A percentile compares a stretch with the other conserved stretches of the same genome.
Evolutionary conservation across 176 grass and related monocot genomes (phyloP).

Genomic region (Bromus sterilis): DNA sequence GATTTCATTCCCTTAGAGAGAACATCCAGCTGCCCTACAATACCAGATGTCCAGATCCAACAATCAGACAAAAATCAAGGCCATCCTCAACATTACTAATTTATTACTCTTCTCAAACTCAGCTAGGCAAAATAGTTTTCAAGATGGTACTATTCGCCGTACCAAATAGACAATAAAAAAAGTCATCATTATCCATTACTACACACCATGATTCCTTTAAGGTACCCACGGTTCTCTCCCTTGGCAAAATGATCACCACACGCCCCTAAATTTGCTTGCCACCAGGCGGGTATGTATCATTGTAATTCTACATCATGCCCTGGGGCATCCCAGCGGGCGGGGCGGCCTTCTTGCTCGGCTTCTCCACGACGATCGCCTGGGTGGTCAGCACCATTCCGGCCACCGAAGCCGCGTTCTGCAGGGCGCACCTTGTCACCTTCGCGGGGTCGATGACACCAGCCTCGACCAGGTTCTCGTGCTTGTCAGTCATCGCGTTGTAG

Average conservation of each 20-base stretch:
- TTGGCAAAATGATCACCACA: background rate
- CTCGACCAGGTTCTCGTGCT: constrained; percentile 77
- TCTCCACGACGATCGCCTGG: constrained; percentile 85
- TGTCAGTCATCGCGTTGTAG: constrained; percentile 86
- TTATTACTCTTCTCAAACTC: background rate
- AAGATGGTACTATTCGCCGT: background rate
- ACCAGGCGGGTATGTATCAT: no score
- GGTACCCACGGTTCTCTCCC: background rate
- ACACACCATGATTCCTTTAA: background rate
- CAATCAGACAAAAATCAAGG: no score
- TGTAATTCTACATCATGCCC: constrained; percentile 13
- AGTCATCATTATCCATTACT: background rate
- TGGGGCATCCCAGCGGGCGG: constrained; percentile 28
- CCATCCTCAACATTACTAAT: background rate
- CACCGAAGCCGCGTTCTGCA: constrained; percentile 66
- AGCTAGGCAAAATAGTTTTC: background rate
- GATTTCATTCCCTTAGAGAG: no score
- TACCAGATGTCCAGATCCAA: no score
- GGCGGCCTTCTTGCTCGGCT: constrained; percentile 54
- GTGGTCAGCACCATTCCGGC: constrained; percentile 92
- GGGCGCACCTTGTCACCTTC: constrained; percentile 73
- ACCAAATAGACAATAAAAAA: background rate
- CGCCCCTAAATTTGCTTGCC: no score
- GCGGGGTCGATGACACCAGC: constrained; percentile 80
- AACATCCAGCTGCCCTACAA: no score